Conservation (phyloP, 352 stramenopile species). For the Blastocystis sp. region DNA sequence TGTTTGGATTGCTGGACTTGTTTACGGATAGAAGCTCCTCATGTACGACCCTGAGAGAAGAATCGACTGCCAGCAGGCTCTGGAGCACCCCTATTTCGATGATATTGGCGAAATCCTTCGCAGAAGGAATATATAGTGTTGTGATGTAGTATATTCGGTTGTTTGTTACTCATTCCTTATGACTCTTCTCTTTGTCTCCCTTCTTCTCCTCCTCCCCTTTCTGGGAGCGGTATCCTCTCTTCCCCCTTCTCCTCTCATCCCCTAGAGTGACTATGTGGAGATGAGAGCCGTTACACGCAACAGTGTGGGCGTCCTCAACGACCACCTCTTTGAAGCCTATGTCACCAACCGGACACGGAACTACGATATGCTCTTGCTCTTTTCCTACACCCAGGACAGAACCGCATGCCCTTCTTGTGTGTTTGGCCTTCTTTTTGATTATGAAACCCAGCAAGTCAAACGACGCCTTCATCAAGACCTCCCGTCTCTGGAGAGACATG, state of each 20-base stretch:
- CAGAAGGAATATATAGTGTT: constrained; percentile 3
- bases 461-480: constrained; percentile 20
- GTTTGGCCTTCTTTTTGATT: background rate
- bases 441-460: constrained; percentile 34
- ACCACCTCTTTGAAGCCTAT: background rate
- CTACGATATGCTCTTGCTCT: constrained; percentile 7
- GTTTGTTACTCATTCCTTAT: background rate
- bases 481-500: background rate
- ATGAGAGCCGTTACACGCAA: background rate
- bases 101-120: constrained; percentile 74
- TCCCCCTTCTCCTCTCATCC: background rate
- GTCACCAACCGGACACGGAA: background rate
- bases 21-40: constrained; percentile 79
- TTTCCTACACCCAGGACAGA: background rate
- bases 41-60: constrained; percentile 88
- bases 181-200: background rate
- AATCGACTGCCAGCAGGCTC: constrained; percentile 87
- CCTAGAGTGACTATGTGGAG: constrained; percentile 31
- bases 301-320: background rate
- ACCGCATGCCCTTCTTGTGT: background rate
- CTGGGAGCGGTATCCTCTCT: background rate
- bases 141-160: background rate
- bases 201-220: background rate
- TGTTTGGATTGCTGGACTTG: background rate
- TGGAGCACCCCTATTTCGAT: constrained; percentile 94